phyloP scores from a whole-genome alignment of 768 basidiomycete genomes.

The Russula compacta region DNA sequence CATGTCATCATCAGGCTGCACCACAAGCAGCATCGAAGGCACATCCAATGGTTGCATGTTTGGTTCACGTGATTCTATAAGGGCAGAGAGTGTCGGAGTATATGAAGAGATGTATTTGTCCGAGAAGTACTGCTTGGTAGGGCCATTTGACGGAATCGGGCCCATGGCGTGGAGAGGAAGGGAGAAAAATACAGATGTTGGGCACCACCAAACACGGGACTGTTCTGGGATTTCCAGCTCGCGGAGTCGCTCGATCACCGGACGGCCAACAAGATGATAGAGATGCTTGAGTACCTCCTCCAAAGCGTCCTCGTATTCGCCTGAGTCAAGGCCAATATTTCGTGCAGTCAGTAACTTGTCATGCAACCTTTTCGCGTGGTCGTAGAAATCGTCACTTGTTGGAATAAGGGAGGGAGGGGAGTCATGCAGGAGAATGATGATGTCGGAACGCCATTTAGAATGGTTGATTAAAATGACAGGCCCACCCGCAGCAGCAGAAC shows the following conservation, averaged over 20 bases:
- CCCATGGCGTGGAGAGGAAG: background rate
- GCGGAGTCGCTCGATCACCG: background rate
- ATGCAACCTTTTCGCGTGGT: no score
- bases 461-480: no score
- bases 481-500: no score
- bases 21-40: background rate
- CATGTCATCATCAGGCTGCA: background rate
- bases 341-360: no score
- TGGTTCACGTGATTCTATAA: background rate
- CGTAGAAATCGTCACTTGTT: no score
- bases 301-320: background rate
- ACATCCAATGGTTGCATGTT: conserved; percentile 23
- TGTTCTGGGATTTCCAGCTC: background rate
- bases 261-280: background rate
- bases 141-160: background rate
- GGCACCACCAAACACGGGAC: background rate
- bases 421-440: no score
- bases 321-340: background rate
- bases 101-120: background rate
- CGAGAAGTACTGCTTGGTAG: background rate
- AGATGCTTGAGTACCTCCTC: background rate
- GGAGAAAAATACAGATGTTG: background rate
- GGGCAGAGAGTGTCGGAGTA: background rate
- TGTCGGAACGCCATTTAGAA: no score
- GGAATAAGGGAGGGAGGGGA: no score